A percentile compares a stretch with the other conserved stretches of the same genome.
Conservation (phyloP, 768 basidiomycete species). For the Plicaturopsis crispa region DNA sequence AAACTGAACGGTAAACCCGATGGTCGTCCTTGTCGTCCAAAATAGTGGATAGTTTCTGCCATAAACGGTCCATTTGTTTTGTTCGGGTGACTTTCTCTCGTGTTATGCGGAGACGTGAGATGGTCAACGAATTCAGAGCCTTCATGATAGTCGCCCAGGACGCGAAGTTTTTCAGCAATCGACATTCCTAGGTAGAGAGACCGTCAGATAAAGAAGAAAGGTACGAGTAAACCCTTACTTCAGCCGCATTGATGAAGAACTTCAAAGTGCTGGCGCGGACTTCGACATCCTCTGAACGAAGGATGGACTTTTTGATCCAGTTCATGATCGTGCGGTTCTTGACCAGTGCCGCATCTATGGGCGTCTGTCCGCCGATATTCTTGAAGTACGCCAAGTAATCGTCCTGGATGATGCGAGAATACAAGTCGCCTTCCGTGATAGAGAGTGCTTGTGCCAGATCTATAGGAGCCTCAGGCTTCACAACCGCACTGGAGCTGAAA, state of each 20-base stretch:
- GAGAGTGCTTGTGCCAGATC: slow-evolving; percentile 37
- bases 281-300: slow-evolving; percentile 29
- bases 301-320: slow-evolving; percentile 33
- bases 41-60: no score
- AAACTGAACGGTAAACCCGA: no score
- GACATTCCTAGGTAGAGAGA: slow-evolving; percentile 30
- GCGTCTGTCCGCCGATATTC: slow-evolving; percentile 20
- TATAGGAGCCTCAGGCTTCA: slow-evolving; percentile 23
- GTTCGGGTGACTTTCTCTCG: no score
- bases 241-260: slow-evolving; percentile 35
- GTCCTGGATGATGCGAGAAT: slow-evolving; percentile 26
- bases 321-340: slow-evolving; percentile 31
- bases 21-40: no score
- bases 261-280: slow-evolving; percentile 30
- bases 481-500: no score
- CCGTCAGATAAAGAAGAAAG: neutral
- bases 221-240: slow-evolving; percentile 17
- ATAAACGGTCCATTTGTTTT: no score
- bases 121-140: slow-evolving; percentile 32
- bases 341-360: slow-evolving; percentile 23
- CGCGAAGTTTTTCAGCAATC: slow-evolving; percentile 33
- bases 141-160: slow-evolving; percentile 34
- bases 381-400: slow-evolving; percentile 36
- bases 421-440: slow-evolving; percentile 35
- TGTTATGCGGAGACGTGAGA: slow-evolving; percentile 28